Percentiles rank a stretch among this genome's conserved stretches.
phyloP scores from a whole-genome alignment of 2,329 filamentous ascomycete genomes.

The Penicillium brasilianum region DNA sequence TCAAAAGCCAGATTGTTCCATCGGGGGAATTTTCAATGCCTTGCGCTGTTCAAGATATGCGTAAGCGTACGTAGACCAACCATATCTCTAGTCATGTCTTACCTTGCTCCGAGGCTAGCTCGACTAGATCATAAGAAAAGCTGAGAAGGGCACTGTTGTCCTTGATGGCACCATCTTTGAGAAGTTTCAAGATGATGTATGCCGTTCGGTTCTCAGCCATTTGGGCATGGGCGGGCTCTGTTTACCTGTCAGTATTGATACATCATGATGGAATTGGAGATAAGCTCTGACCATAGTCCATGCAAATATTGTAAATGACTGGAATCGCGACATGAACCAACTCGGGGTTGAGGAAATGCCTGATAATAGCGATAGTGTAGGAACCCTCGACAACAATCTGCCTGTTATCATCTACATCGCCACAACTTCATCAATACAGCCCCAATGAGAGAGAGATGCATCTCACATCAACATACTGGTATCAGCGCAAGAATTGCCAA shows the following conservation, averaged over 20 bases:
- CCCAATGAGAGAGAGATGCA: not conserved
- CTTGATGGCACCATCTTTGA: constrained; percentile 39
- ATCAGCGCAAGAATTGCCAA: constrained; percentile 54
- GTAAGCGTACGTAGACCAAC: too few relatives aligned
- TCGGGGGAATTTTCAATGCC: constrained; percentile 42
- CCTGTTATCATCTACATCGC: constrained; percentile 48
- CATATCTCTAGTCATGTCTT: too few relatives aligned
- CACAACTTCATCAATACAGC: constrained; percentile 16
- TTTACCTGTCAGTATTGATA: constrained; percentile 30
- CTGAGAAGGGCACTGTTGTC: constrained; percentile 41
- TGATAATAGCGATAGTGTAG: constrained; percentile 46
- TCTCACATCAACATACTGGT: constrained; percentile 37
- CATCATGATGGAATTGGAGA: not conserved
- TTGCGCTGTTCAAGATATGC: constrained; percentile 33
- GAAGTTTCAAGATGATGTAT: constrained; percentile 44
- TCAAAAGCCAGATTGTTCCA: constrained; percentile 42
- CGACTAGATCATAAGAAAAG: constrained; percentile 48
- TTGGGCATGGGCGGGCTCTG: constrained; percentile 48
- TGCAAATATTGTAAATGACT: constrained; percentile 53
- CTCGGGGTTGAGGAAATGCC: constrained; percentile 40
- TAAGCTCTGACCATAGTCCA: constrained; percentile 47
- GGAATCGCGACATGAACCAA: constrained; percentile 49
- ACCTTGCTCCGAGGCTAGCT: constrained; percentile 48
- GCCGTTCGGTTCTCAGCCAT: constrained; percentile 43
- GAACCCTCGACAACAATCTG: constrained; percentile 46